Evolutionary conservation across 2,329 filamentous ascomycete species (phyloP), one percentile per base, ranked within the genome.

Genomic region (Mycocentrospora acerina): DNA sequence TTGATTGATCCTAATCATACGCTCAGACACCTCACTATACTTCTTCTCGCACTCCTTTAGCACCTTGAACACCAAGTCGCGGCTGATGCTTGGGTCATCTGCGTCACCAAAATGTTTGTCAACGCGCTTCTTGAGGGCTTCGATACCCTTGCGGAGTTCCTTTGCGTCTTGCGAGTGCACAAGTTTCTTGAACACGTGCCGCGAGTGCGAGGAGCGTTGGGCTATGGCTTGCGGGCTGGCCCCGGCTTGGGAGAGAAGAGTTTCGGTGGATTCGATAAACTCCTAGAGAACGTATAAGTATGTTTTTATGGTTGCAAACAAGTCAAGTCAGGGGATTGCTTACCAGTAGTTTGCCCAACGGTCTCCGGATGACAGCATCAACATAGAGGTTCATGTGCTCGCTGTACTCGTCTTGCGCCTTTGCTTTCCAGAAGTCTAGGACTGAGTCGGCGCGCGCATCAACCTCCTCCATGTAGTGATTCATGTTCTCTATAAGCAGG

Each of bases 401-500:
- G 36, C 79, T 74, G 67, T 95, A 83, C 69, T 95, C 90, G 30
- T 81, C 77, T 22, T 79, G 74, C 2, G 91, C 93, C 40, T 85
- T 84, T 26, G 83, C 80, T 59, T 83, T 86, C 88, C 90, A 96
- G 53, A 88, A 82, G 44, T 88, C 82, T 4, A 97, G 77, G 1
- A 95, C 82, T 7, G 86, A 79, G 46, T 93, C 81, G 25, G 80
- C 78, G 13, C 81, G 79, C 12, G 85, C 72, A 52, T 95, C 88
- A 7, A 95, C 86, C 66, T 96, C 90, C 64, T 97, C 90, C 9
- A 93, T 75, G 70, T 95, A 97, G 68, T 95, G 90, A 62, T 96
- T 94, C 90, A 96, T 96, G 67, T 98, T 98, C 68, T 98, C 91
- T 53, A 98, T 97, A 37, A 97, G 78, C 24, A 97, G 78, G 57